Conservation (phyloP, 495 filamentous ascomycete species). For the Neurospora tetraspora region DNA sequence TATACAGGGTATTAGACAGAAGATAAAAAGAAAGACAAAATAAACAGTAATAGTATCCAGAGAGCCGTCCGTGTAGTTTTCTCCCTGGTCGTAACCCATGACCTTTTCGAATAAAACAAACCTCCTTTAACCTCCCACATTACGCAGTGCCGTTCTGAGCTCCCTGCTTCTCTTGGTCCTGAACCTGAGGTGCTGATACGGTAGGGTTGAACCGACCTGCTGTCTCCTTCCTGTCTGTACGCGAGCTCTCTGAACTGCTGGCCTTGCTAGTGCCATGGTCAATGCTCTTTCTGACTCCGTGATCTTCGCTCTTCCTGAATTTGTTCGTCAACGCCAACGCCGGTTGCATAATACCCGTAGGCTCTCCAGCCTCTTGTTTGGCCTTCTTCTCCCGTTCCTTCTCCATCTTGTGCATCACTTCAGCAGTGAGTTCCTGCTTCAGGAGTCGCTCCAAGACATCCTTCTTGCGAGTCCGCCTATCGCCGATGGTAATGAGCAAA, state of each 20-base stretch:
- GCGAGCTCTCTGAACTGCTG: background rate
- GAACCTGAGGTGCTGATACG: background rate
- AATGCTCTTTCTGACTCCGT: background rate
- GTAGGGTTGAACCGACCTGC: background rate
- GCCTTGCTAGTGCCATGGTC: background rate
- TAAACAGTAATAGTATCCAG: background rate
- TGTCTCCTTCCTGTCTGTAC: background rate
- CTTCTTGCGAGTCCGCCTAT: constrained; percentile 66
- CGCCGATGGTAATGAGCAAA: constrained; percentile 61
- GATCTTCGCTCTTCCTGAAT: background rate
- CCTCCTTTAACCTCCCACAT: background rate
- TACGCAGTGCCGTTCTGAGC: background rate
- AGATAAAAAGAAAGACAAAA: background rate
- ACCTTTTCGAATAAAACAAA: background rate
- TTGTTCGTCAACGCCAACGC: background rate
- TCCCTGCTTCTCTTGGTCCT: background rate
- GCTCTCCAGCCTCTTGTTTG: constrained; percentile 3
- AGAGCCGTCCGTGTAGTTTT: background rate
- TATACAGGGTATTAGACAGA: background rate
- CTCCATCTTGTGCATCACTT: constrained; percentile 62
- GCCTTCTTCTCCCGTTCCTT: constrained; percentile 42
- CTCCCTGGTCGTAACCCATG: background rate
- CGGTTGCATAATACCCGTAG: background rate
- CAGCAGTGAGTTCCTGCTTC: constrained; percentile 60
- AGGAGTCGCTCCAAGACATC: constrained; percentile 66